Conservation (phyloP, 768 basidiomycete genomes). For the Crucibulum laeve region DNA sequence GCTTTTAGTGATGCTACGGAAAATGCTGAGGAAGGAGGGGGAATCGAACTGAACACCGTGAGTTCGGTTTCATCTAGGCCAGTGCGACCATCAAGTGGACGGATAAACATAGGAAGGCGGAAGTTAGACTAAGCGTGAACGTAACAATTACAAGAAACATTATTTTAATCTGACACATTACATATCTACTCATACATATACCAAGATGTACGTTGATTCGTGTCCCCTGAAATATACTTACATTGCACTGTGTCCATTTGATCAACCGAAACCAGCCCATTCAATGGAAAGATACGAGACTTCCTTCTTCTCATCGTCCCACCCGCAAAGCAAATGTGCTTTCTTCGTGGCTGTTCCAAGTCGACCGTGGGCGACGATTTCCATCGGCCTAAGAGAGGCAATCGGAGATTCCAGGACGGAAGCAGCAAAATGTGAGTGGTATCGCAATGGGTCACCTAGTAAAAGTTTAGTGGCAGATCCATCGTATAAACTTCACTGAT, state of each 20-base stretch:
- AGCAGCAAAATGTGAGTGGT: constrained; percentile 94
- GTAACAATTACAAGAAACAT: no score
- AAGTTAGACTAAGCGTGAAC: constrained; percentile 37
- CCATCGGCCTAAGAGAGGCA: constrained; percentile 73
- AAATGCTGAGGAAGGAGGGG: constrained; percentile 56
- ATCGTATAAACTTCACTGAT: neutral
- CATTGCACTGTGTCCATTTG: constrained; percentile 3
- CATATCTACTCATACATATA: no score
- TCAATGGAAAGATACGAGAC: constrained; percentile 80
- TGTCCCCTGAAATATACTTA: constrained; percentile 8
- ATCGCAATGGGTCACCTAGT: constrained; percentile 87
- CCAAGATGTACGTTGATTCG: neutral
- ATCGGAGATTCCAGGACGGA: constrained; percentile 68
- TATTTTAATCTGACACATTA: no score
- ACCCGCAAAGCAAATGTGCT: constrained; percentile 85
- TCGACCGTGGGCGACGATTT: constrained; percentile 92
- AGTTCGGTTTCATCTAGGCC: constrained; percentile 8
- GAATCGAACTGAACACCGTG: constrained; percentile 24
- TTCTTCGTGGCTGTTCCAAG: constrained; percentile 98
- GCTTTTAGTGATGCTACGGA: constrained; percentile 48
- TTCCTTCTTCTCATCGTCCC: constrained; percentile 66
- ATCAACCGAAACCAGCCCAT: constrained; percentile 85
- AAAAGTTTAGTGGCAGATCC: constrained; percentile 1
- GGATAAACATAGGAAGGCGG: constrained; percentile 36
- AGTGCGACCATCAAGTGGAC: constrained; percentile 16